Evolutionary conservation across 2,329 filamentous ascomycete genomes (phyloP).

Genomic region (Fusarium torulosum): DNA sequence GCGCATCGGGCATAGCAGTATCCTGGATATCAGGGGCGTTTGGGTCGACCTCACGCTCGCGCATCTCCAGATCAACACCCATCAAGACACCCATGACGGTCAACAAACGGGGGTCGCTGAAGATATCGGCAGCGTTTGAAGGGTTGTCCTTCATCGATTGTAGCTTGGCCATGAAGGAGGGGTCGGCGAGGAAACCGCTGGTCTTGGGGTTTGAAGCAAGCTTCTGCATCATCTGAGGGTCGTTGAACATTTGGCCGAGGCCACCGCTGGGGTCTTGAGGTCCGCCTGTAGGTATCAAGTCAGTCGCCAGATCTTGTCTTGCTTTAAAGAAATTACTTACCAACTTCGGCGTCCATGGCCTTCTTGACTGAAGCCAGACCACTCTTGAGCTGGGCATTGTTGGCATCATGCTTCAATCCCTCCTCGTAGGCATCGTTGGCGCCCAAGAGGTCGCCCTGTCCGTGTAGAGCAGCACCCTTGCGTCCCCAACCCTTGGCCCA

Average conservation of each 20-base stretch:
- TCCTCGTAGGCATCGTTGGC: constrained; percentile 93
- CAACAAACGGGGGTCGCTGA: constrained; percentile 91
- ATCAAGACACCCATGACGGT: constrained; percentile 94
- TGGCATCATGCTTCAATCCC: constrained; percentile 91
- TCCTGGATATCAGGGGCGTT: constrained; percentile 62
- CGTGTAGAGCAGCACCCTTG: constrained; percentile 92
- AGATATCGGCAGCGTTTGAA: constrained; percentile 79
- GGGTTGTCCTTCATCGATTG: constrained; percentile 86
- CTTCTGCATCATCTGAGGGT: constrained; percentile 90
- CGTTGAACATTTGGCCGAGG: constrained; percentile 93
- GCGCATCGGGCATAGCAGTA: constrained; percentile 80
- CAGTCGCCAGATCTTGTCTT: constrained; percentile 2
- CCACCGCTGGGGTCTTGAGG: constrained; percentile 75
- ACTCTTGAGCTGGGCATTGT: constrained; percentile 92
- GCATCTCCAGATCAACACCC: constrained; percentile 86
- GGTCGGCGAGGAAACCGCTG: constrained; percentile 80
- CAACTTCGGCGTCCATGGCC: constrained; percentile 76
- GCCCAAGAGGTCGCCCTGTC: constrained; percentile 84
- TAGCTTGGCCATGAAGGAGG: constrained; percentile 90
- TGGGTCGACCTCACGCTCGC: constrained; percentile 52
- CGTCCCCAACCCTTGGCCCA: constrained; percentile 98
- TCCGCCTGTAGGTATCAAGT: constrained; percentile 43
- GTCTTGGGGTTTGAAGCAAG: constrained; percentile 97
- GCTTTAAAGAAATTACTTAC: constrained; percentile 38
- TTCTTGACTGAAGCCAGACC: constrained; percentile 87